Base-by-base conservation (phyloP, 176 grass and related monocot species). In the Dendrocalamus sinicus region DNA sequence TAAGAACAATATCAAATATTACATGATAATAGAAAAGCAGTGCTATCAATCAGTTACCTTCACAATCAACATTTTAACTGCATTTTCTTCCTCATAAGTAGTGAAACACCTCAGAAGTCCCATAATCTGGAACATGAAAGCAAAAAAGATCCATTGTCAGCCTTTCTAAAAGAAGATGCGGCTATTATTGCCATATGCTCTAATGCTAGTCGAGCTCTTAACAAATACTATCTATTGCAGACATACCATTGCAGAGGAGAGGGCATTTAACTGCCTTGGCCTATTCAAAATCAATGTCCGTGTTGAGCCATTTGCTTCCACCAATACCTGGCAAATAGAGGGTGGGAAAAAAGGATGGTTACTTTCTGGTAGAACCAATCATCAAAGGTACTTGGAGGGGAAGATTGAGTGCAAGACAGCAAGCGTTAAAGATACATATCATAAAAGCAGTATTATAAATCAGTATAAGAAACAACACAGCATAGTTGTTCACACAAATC, bases 251-350 rank as follows among this genome's bases (percentile, higher is more conserved):
- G 88, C 15, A 75, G 89, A 89, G 45, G 93, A 94, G 39, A 92
- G 82, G 12, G 93, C 93, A 91, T 99, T 96, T 54, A 99, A 77
- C 82, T 94, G 96, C 67, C 44, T 93, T 91, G 93, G 91, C 74
- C 93, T 92, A 82, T 99, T 99, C 67, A 99, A 55, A 51, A 91
- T 84, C 77, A 99, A 79, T 72, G 90, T 91, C 70, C 96, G 90
- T 84, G 92, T 92, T 44, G 28, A 91, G 22, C 91, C 96, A 88
- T 91, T 88, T 88, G 73, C 79, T 91, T 99, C 90, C 55, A 91
- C 84, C 82, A 99, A 80, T 88, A 99, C 84, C 96, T 96, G 76
- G 45, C 28, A 91, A 92, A 78, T 30, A 65, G 7, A 62, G 41
- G 47, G 30, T 9, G 22, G 19, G 32, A 1, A 41, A 46, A 76